Evolutionary conservation across 495 filamentous ascomycete genomes (phyloP), one percentile per base, ranked within the genome.

Genomic region (Hypoxylon lienhwacheense): DNA sequence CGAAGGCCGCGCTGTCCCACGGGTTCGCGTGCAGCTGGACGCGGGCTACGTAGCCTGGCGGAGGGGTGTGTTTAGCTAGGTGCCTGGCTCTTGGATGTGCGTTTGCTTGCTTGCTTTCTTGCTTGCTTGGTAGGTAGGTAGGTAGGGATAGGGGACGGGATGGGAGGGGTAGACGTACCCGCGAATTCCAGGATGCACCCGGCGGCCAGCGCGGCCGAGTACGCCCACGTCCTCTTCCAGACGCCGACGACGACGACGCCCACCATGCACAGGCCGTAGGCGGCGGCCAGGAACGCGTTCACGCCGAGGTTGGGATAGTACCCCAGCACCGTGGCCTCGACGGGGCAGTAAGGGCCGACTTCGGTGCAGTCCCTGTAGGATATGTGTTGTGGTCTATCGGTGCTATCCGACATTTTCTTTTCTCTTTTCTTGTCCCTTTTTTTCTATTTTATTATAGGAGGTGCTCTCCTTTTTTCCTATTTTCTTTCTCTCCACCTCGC

Each of bases 251-350:
- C 66, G 12, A 83, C 22, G 8, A 84, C 75, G n/a, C 64, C 37
- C 2, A 81, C 26, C 0, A 70, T 66, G 12, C 75, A 73, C 1
- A 85, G 12, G 15, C 68, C 81, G 56, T 80, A 89, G 34, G 74
- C 73, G 21, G 75, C 74, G 7, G 73, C 66, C 65, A 86, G 83
- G 67, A 87, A 85, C 54, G 75, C 67, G 66, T 85, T 86, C 33
- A 77, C 81, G 35, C 78, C 82, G 5, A 81, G 70, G 56, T 77
- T 83, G 2, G 86, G 86, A 45, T 79, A 80, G 69, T 88, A 88
- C 22, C 85, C 85, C 56, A 87, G 79, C 12, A 83, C 85, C 2
- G 84, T 85, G 1, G 72, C 73, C 31, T 77, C 50, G 36, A 87
- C 81, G 1, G 81, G 81, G 54, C 86, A 89, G 2, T 45, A 15